Conservation (phyloP, 805 yeast genomes). For the Candida wancherniae region DNA sequence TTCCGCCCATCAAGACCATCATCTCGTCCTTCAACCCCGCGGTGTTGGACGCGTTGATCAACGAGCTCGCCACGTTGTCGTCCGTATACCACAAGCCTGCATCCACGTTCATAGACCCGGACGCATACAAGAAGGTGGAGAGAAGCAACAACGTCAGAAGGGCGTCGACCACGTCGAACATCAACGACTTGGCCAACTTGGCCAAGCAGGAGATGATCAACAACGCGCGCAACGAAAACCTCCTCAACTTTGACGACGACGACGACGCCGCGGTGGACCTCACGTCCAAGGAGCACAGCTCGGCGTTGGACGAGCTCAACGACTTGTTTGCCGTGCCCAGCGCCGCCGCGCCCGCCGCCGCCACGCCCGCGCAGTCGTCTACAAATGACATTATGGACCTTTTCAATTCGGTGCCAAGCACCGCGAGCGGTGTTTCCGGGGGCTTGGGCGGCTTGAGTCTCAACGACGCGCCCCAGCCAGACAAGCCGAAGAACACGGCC, state of each 20-base stretch:
- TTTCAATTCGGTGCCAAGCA: slow-evolving; percentile 25
- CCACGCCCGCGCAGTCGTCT: slow-evolving; percentile 14
- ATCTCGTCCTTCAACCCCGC: slow-evolving; percentile 67
- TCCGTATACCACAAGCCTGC: slow-evolving; percentile 89
- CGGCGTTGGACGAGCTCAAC: slow-evolving; percentile 67
- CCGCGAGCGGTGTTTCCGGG: slow-evolving; percentile 4
- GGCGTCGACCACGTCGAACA: slow-evolving; percentile 26
- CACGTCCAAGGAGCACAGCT: slow-evolving; percentile 13
- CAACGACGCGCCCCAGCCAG: slow-evolving; percentile 7
- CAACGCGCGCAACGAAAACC: slow-evolving; percentile 66
- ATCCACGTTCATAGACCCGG: slow-evolving; percentile 49
- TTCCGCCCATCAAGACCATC: slow-evolving; percentile 70
- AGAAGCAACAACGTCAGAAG: slow-evolving; percentile 13
- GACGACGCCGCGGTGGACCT: slow-evolving; percentile 32
- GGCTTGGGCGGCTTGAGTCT: slow-evolving; percentile 13
- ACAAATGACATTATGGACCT: slow-evolving; percentile 46
- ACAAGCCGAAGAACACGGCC: background rate
- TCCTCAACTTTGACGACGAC: slow-evolving; percentile 81
- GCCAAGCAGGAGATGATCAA: slow-evolving; percentile 73
- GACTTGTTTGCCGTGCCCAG: slow-evolving; percentile 55
- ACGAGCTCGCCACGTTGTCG: slow-evolving; percentile 79
- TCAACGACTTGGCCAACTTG: slow-evolving; percentile 72
- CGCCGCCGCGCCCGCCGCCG: slow-evolving; percentile 12
- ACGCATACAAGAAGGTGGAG: slow-evolving; percentile 18
- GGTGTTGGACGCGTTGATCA: slow-evolving; percentile 60